These are phyloP conservation scores for Ophiocordyceps unilateralis DNA, from an alignment of 2,329 filamentous ascomycete species.

Conservation along the genomic window DNA sequence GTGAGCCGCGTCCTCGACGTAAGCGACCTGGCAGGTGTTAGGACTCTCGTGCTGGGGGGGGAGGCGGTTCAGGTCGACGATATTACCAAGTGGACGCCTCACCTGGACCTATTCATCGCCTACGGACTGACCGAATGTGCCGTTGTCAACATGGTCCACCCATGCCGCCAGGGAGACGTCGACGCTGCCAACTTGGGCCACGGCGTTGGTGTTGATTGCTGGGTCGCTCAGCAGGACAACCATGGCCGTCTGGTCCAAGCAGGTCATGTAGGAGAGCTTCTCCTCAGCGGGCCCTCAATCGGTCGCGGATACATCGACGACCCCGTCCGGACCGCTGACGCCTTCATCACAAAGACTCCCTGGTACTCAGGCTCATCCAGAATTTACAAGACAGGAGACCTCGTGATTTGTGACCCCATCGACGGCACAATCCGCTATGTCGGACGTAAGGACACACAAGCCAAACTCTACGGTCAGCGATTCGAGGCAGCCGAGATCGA, in stretches of 20 bases:
- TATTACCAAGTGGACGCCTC: too few species aligned
- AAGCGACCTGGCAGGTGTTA: background rate
- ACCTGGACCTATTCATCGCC: background rate
- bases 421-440: background rate
- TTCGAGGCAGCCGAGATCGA: conserved; percentile 9
- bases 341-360: conserved; percentile 6
- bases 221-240: conserved; percentile 7
- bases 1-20: conserved; percentile 1
- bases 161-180: conserved; percentile 18
- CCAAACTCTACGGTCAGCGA: conserved; percentile 5
- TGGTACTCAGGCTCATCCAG: conserved; percentile 8
- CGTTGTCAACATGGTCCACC: conserved; percentile 20
- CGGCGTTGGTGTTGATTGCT: conserved; percentile 11
- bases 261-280: conserved; percentile 7
- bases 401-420: background rate
- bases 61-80: background rate
- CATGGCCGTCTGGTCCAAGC: conserved; percentile 5
- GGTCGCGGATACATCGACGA: conserved; percentile 30
- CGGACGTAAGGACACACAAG: background rate
- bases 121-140: conserved; percentile 11
- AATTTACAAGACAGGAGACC: conserved; percentile 7
- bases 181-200: conserved; percentile 32
- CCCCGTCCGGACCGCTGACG: conserved; percentile 9
- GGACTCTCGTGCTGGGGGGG: background rate
- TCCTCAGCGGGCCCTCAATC: conserved; percentile 16